Percentiles rank a stretch among this genome's conserved stretches.
Conservation (phyloP, 2,329 filamentous ascomycete species). For the Diaporthe ampelina region DNA sequence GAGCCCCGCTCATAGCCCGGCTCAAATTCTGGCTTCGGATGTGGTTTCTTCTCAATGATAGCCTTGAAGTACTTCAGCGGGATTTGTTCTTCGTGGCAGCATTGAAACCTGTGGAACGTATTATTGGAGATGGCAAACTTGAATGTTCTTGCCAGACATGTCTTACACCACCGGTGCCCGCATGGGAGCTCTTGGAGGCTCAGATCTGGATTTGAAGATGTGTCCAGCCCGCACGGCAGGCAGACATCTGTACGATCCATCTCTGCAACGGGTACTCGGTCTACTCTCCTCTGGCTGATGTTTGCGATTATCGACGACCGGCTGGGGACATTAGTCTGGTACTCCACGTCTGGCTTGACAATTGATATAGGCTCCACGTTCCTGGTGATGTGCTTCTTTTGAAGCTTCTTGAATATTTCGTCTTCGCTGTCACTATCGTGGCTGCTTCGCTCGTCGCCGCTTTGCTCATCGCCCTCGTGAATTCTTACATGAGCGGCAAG, state of each 20-base stretch:
- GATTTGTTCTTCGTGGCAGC: conserved; percentile 15
- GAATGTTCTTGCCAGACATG: conserved; percentile 30
- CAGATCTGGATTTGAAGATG: background rate
- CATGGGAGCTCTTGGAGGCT: conserved; percentile 23
- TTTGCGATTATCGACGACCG: conserved; percentile 21
- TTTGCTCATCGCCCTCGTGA: background rate
- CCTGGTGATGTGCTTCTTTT: background rate
- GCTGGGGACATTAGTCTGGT: conserved; percentile 12
- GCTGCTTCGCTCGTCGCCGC: background rate
- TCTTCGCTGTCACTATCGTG: conserved; percentile 2
- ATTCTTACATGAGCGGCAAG: background rate
- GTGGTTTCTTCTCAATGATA: conserved; percentile 3
- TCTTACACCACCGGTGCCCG: conserved; percentile 24
- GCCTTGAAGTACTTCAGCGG: conserved; percentile 4
- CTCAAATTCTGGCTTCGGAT: conserved; percentile 17
- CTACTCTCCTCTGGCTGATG: conserved; percentile 23
- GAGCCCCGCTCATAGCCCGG: conserved; percentile 20
- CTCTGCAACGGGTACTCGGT: background rate
- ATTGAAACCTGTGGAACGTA: conserved; percentile 24
- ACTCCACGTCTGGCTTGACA: conserved; percentile 20
- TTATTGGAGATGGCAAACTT: conserved; percentile 23
- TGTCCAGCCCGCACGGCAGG: conserved; percentile 16
- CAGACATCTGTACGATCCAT: conserved; percentile 11
- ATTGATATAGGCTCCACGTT: conserved; percentile 19
- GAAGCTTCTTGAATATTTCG: background rate